phyloP scores from a whole-genome alignment of 108 stramenopile genomes.

The Epithemia pelagica region DNA sequence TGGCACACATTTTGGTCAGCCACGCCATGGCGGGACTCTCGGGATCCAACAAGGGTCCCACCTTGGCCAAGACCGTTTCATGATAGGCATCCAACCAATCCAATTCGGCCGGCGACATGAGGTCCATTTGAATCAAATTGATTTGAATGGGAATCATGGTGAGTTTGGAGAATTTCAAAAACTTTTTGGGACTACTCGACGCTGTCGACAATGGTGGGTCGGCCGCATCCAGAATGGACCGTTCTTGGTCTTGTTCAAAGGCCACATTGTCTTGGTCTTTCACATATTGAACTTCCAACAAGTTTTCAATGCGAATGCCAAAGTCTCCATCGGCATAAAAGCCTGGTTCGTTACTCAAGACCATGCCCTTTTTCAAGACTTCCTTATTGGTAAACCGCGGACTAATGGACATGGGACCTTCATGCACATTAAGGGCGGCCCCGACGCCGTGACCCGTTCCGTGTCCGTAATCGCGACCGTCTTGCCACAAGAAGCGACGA shows the following conservation, averaged over 20 bases:
- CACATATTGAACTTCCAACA: constrained; percentile 65
- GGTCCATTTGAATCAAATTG: constrained; percentile 62
- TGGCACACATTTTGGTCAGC: constrained; percentile 65
- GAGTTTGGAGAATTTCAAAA: constrained; percentile 68
- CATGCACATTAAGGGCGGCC: constrained; percentile 91
- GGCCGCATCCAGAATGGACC: too few species aligned
- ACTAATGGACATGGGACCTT: constrained; percentile 83
- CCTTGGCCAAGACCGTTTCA: constrained; percentile 60
- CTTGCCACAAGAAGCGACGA: constrained; percentile 82
- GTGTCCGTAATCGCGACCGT: constrained; percentile 93
- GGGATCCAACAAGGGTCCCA: constrained; percentile 62
- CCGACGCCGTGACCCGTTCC: constrained; percentile 99
- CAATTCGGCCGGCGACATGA: constrained; percentile 68
- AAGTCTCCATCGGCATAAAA: constrained; percentile 91
- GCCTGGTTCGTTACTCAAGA: constrained; percentile 96
- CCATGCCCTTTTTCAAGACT: constrained; percentile 91
- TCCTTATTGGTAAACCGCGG: constrained; percentile 66
- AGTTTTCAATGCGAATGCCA: constrained; percentile 94
- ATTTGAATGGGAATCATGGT: constrained; percentile 90
- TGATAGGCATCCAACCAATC: constrained; percentile 90
- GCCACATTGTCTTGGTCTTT: constrained; percentile 24
- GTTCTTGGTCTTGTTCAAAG: neutral
- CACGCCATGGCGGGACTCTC: constrained; percentile 67
- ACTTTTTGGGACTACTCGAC: constrained; percentile 46
- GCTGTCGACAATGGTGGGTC: neutral